Base-by-base conservation (phyloP, 1,284 basidiomycete genomes). In the Chalciporus sp. region DNA sequence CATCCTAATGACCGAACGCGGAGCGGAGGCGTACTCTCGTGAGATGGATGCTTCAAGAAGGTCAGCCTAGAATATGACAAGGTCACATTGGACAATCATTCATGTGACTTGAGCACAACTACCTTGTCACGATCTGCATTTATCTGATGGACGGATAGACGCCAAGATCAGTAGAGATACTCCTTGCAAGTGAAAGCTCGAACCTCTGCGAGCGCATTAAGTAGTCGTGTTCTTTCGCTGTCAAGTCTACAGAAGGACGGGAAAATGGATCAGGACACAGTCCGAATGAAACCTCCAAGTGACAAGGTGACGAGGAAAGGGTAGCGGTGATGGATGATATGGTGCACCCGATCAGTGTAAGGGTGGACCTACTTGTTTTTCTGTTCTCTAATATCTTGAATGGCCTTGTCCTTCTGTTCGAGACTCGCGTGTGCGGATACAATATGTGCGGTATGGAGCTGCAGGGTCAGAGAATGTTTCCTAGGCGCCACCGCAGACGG, bases 391-490 rank as follows among this genome's bases (percentile, higher is more conserved):
- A 92, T 73, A 64, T 92, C 89, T 70, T 91, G 86, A 29, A 92
- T 82, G 4, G 85, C 80, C 59, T 84, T 88, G 60, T 79, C 80
- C 68, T 89, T 91, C 66, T 86, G 80, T 55, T 91, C 88, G 6
- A 92, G 74, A 35, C 84, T 80, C 4, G 87, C 82, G 65, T 92
- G 88, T 7, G 89, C 87, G 12, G 89, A 90, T 3, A 92, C 74
- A 42, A 92, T 90, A 64, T 92, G 88, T n/a, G 90, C 89, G 9
- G 90, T 92, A 60, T 92, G 90, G 23, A 92, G 73, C 66, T 92
- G 90, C 41, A 92, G 73, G 12, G 86, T 87, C 58, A 92, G 68
- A 4, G 88, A 87, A 69, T 92, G 90, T 72, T 90, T 91, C 72
- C 89, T 26, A 44, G 52, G 49, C 19, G 27, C 49, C 42, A 56